Evolutionary conservation across 2,329 filamentous ascomycete genomes (phyloP).

Genomic region (Hypoxylon rubiginosum): DNA sequence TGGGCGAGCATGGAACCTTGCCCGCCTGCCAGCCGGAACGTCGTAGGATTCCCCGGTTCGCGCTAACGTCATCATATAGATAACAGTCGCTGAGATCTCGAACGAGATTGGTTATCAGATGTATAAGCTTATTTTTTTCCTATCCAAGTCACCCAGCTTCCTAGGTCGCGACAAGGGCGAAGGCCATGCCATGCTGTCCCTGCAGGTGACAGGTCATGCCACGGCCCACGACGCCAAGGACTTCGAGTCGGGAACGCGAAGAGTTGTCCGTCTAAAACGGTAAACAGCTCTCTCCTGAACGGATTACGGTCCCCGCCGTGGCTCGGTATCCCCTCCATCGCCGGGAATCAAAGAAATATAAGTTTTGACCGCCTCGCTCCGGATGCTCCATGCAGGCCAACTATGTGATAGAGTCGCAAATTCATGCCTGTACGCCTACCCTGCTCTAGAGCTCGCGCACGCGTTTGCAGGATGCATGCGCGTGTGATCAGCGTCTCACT

Average conservation of each 20-base stretch:
- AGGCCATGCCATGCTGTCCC: background rate
- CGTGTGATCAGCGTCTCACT: constrained; percentile 8
- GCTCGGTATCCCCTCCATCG: background rate
- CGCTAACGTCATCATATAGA: constrained; percentile 5
- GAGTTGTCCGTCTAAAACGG: background rate
- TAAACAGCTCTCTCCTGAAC: background rate
- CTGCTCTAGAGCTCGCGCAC: background rate
- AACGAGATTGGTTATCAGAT: background rate
- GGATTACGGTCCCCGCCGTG: background rate
- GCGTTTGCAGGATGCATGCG: background rate
- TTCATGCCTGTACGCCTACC: constrained; percentile 1
- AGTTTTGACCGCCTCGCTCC: background rate
- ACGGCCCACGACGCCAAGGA: background rate
- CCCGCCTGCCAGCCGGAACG: background rate
- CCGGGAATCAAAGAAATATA: background rate
- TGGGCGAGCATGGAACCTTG: background rate
- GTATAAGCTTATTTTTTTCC: constrained; percentile 11
- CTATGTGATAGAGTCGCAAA: constrained; percentile 3
- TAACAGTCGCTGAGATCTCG: constrained; percentile 7
- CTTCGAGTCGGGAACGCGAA: background rate
- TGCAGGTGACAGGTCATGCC: constrained; percentile 6
- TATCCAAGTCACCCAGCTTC: background rate
- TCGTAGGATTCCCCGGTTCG: constrained; percentile 3
- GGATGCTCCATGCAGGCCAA: background rate
- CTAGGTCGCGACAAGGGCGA: background rate